A percentile compares a stretch with the other conserved stretches of the same genome.
These are phyloP conservation scores for Talaromyces liani DNA, from an alignment of 495 filamentous ascomycete species.

Conservation along the genomic window DNA sequence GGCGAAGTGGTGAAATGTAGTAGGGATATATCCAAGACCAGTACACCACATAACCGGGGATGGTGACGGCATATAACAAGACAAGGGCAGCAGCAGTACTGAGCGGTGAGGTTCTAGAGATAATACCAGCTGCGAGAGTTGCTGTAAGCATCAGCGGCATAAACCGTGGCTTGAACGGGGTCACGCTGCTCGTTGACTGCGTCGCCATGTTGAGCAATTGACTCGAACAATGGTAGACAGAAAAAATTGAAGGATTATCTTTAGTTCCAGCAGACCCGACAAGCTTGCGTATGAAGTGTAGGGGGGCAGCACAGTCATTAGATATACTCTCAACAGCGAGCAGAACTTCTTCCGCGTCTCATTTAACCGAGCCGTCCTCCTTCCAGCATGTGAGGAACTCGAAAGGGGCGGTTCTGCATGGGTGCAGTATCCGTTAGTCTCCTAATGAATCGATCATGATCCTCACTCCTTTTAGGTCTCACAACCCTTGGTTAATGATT, in stretches of 20 bases:
- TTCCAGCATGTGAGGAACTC: neutral
- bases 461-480: neutral
- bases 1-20: constrained; percentile 33
- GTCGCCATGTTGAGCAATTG: constrained; percentile 2
- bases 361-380: neutral
- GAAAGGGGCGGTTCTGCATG: neutral
- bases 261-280: neutral
- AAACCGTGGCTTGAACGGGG: constrained; percentile 7
- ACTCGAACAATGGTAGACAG: neutral
- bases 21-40: constrained; percentile 33
- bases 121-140: constrained; percentile 2
- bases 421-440: neutral
- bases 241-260: neutral
- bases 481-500: neutral
- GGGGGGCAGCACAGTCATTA: neutral
- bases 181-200: neutral
- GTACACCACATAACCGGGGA: constrained; percentile 24
- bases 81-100: constrained; percentile 6
- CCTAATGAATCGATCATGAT: neutral
- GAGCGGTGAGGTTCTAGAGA: constrained; percentile 1
- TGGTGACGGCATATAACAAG: neutral
- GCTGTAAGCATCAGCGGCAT: constrained; percentile 9
- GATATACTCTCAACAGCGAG: neutral
- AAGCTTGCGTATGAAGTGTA: neutral
- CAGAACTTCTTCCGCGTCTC: neutral